Percentiles rank a stretch among this genome's conserved stretches.
Evolutionary conservation across 2,329 filamentous ascomycete species (phyloP).

Genomic region (Rugonectria rugulosa): DNA sequence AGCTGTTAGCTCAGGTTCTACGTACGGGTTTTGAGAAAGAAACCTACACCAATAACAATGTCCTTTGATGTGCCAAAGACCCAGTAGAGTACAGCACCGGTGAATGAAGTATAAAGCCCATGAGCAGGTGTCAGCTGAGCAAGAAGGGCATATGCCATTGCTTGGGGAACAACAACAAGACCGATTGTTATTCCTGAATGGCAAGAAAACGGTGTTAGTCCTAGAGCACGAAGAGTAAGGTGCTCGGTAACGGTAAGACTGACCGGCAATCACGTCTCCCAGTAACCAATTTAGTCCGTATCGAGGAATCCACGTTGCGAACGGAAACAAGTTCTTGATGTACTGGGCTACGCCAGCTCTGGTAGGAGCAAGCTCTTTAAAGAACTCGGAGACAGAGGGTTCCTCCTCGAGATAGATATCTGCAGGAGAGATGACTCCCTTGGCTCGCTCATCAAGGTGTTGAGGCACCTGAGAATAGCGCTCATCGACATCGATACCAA

Average conservation of each 20-base stretch:
- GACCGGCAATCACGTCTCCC: slow-evolving; percentile 77
- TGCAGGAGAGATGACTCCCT: slow-evolving; percentile 35
- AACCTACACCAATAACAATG: slow-evolving; percentile 74
- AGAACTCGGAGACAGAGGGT: slow-evolving; percentile 69
- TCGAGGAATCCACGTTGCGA: slow-evolving; percentile 70
- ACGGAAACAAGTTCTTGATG: slow-evolving; percentile 65
- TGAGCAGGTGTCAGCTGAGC: slow-evolving; percentile 73
- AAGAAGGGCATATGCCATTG: slow-evolving; percentile 80
- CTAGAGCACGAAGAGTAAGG: neutral
- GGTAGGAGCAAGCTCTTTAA: slow-evolving; percentile 62
- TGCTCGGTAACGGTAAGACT: neutral
- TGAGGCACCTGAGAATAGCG: slow-evolving; percentile 37
- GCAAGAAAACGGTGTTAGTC: neutral
- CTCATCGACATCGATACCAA: slow-evolving; percentile 43
- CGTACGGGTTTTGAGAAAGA: fast-evolving
- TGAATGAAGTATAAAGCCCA: slow-evolving; percentile 83
- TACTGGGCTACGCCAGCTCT: slow-evolving; percentile 58
- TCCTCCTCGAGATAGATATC: slow-evolving; percentile 67
- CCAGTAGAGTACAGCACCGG: slow-evolving; percentile 83
- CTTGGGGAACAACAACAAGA: slow-evolving; percentile 79
- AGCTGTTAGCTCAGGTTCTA: neutral
- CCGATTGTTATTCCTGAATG: slow-evolving; percentile 52
- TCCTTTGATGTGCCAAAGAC: slow-evolving; percentile 86
- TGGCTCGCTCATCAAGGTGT: slow-evolving; percentile 37
- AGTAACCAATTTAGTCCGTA: slow-evolving; percentile 78